phyloP scores from a whole-genome alignment of 495 filamentous ascomycete genomes.

The Neurospora sp. region DNA sequence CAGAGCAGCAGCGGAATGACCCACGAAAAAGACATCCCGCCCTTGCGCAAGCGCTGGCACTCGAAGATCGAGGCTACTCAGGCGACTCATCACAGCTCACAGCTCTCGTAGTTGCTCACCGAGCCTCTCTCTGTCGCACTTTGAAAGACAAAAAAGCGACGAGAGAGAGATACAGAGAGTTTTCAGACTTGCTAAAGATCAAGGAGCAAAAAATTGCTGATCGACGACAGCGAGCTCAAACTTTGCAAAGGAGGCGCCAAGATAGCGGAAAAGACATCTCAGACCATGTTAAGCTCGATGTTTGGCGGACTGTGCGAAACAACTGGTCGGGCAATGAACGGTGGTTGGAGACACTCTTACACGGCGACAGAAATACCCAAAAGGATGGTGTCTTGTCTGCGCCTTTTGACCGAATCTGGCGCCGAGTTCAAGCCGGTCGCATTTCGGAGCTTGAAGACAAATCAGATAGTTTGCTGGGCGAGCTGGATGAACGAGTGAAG shows the following conservation, averaged over 20 bases:
- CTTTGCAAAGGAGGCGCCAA: constrained; percentile 1
- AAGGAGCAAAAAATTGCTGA: constrained; percentile 33
- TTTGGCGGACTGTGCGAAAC: constrained; percentile 45
- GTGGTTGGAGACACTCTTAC: constrained; percentile 56
- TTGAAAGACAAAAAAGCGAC: constrained; percentile 47
- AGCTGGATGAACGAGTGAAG: constrained; percentile 51
- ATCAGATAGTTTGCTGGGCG: constrained; percentile 41
- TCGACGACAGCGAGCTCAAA: constrained; percentile 33
- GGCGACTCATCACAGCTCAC: constrained; percentile 51
- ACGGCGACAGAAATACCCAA: constrained; percentile 48
- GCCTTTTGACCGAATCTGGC: constrained; percentile 59
- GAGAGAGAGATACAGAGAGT: constrained; percentile 40
- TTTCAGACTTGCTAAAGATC: constrained; percentile 47
- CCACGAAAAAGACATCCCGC: constrained; percentile 22
- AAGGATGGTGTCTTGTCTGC: constrained; percentile 54
- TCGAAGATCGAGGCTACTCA: constrained; percentile 47
- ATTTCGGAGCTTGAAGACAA: constrained; percentile 39
- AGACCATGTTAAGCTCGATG: constrained; percentile 26
- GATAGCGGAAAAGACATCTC: constrained; percentile 17
- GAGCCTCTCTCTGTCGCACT: constrained; percentile 44
- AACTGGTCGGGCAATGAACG: constrained; percentile 68
- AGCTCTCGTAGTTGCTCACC: constrained; percentile 64
- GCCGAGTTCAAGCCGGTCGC: constrained; percentile 44
- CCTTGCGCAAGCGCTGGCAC: constrained; percentile 51
- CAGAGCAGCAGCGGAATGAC: constrained; percentile 29